Evolutionary conservation across 1,284 basidiomycete species (phyloP).

Genomic region (Rhodotorula sp.): DNA sequence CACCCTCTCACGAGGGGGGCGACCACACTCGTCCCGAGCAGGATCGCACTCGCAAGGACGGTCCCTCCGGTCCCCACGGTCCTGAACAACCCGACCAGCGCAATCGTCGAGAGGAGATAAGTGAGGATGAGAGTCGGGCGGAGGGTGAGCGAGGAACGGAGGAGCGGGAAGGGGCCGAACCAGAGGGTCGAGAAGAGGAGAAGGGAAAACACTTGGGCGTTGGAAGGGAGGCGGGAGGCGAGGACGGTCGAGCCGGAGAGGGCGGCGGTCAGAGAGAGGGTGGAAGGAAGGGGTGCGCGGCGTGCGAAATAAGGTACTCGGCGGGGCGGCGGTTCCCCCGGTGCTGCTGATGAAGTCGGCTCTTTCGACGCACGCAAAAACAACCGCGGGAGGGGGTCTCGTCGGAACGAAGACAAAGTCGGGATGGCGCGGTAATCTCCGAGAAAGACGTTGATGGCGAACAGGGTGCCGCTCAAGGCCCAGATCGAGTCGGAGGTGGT

Average conservation of each 20-base stretch:
- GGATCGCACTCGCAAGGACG: slow-evolving; percentile 11
- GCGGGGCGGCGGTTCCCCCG: slow-evolving; percentile 15
- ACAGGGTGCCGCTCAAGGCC: slow-evolving; percentile 73
- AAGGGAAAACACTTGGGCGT: slow-evolving; percentile 84
- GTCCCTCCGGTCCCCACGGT: slow-evolving; percentile 52
- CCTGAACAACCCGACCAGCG: slow-evolving; percentile 58
- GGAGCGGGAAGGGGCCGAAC: slow-evolving; percentile 79
- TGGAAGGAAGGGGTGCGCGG: slow-evolving; percentile 62
- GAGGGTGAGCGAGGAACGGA: slow-evolving; percentile 76
- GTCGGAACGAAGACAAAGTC: slow-evolving; percentile 41
- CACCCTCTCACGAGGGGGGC: slow-evolving; percentile 57
- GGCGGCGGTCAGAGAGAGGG: slow-evolving; percentile 90
- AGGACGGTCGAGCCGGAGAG: slow-evolving; percentile 91
- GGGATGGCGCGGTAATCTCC: slow-evolving; percentile 61
- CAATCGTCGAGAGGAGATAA: slow-evolving; percentile 49
- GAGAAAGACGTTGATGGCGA: slow-evolving; percentile 62
- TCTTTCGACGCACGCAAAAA: background rate
- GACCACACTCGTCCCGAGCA: slow-evolving; percentile 59
- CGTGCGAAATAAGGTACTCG: slow-evolving; percentile 8
- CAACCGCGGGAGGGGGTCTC: slow-evolving; percentile 51
- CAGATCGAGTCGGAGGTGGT: slow-evolving; percentile 96
- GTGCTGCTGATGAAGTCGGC: no score
- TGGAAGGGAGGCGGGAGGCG: slow-evolving; percentile 79
- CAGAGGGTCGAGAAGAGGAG: slow-evolving; percentile 79
- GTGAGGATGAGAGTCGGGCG: slow-evolving; percentile 62